Evolutionary conservation across 176 grass and related monocot genomes (phyloP).

Genomic region (Melocanna baccifera): DNA sequence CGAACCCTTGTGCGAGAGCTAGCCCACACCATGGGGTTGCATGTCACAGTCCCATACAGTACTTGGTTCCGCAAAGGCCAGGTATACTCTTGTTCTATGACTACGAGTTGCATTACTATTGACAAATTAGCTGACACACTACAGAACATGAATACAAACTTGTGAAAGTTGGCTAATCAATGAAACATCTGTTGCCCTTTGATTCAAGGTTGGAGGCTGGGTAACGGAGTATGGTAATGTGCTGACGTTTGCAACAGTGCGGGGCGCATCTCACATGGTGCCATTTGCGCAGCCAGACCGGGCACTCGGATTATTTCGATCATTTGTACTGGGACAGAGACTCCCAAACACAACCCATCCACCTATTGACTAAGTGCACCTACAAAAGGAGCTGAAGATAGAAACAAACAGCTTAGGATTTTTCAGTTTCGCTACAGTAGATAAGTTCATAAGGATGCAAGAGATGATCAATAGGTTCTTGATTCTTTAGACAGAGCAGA

Average conservation of each 20-base stretch:
- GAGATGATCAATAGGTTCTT: conserved; percentile 30
- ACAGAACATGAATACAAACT: not conserved
- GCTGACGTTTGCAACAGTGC: conserved; percentile 83
- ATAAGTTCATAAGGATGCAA: not conserved
- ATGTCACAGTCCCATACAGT: conserved; percentile 68
- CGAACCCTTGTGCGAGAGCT: conserved; percentile 91
- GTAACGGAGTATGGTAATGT: conserved; percentile 77
- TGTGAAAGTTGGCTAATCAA: not conserved
- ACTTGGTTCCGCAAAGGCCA: conserved; percentile 81
- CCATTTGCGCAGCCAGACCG: conserved; percentile 78
- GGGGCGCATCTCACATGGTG: conserved; percentile 96
- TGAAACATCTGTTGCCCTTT: not conserved
- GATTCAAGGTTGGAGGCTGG: conserved; percentile 86
- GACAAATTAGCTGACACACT: not conserved
- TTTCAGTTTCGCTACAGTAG: conserved; percentile 2
- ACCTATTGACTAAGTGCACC: conserved; percentile 43
- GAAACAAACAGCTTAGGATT: conserved; percentile 2
- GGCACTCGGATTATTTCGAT: conserved; percentile 71
- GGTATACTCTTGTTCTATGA: conserved; percentile 42
- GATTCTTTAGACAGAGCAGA: conserved; percentile 25
- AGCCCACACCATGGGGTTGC: conserved; percentile 69
- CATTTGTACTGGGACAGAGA: conserved; percentile 61
- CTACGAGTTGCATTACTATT: not conserved
- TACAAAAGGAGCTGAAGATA: conserved; percentile 34
- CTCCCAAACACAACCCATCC: conserved; percentile 74